These are phyloP conservation scores for Linnemannia hyalina DNA, from an alignment of 192 early-diverging fungal species.

Conservation along the genomic window DNA sequence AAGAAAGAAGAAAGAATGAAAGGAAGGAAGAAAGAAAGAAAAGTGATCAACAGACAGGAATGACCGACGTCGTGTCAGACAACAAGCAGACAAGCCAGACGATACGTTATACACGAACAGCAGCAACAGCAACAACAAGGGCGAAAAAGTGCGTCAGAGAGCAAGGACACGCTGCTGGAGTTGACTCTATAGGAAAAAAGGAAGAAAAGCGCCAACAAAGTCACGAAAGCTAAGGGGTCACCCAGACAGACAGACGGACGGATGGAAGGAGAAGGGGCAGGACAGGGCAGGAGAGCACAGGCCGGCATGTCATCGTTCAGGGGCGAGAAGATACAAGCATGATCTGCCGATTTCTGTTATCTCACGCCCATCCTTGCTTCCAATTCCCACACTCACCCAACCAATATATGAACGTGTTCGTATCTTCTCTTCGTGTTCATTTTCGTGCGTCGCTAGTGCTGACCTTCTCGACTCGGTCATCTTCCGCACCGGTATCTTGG, in stretches of 20 bases:
- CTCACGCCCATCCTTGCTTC: not conserved
- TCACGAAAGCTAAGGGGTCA: not conserved
- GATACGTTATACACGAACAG: not conserved
- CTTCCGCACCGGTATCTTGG: slow-evolving; percentile 93
- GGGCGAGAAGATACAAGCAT: not conserved
- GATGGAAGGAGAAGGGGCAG: not conserved
- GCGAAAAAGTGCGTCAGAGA: not conserved
- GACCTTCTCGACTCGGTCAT: slow-evolving; percentile 92
- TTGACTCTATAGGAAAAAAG: not conserved
- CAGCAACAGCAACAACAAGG: not conserved
- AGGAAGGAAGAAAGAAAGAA: not conserved
- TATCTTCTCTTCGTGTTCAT: slow-evolving; percentile 2
- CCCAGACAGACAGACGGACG: not conserved
- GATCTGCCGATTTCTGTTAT: slow-evolving; percentile 5
- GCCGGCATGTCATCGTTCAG: slow-evolving; percentile 8
- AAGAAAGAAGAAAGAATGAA: not conserved
- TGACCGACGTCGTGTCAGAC: not conserved
- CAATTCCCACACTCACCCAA: not conserved
- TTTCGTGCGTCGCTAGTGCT: slow-evolving; percentile 65
- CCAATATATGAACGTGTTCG: slow-evolving; percentile 5
- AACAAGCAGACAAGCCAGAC: not conserved
- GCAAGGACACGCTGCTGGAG: not conserved
- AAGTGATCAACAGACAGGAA: not conserved
- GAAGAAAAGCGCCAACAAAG: not conserved
- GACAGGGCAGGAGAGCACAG: not conserved